Base-by-base conservation (phyloP, 495 filamentous ascomycete species). In the Cladorrhinum samala region DNA sequence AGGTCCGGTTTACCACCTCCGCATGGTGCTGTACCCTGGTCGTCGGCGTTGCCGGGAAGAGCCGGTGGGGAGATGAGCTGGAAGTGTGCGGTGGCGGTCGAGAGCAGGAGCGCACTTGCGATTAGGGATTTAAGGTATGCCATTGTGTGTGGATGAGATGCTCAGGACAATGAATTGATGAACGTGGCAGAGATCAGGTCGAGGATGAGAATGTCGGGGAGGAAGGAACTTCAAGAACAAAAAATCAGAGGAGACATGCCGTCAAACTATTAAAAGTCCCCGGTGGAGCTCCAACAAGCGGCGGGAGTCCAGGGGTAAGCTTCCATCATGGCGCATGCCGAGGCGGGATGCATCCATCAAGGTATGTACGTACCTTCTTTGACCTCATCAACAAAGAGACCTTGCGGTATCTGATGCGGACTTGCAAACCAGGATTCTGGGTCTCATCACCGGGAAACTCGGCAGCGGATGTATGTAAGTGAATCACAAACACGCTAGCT, bases 1-100 rank as follows among this genome's bases (percentile, higher is more conserved):
- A 79, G 68, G 42, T 68, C 58, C 40, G 71, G 61, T 0, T 54
- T 54, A 56, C 73, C 69, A 43, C 76, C 72, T 43, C 78, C 78
- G 54, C 78, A 81, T 6, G 77, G 78, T 0, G 53, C 58, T 2
- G 54, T 59, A 50, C 19, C 53, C 23, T 80, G 77, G 27, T 72
- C 56, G 61, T 79, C 40, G 0, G 20, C 25, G 18, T 41, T 30
- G 23, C 60, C 78, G 25, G 75, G 76, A 38, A 79, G 67, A 16
- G 68, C 60, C 0, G 61, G 24, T 4, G 78, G 78, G 45, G 66
- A 65, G 48, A 67, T 52, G 40, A 82, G 62, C 8, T 64, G 55
- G 62, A 78, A 80, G 62, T 80, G 77, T 46, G 72, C 77, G 14
- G 59, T 63, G 24, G 68, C 60, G 38, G 66, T 38, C 30, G 66